A percentile compares a stretch with the other conserved stretches of the same genome.
These are phyloP conservation scores for Globisporangium megalacanthum DNA, from an alignment of 352 stramenopile species.

Conservation along the genomic window DNA sequence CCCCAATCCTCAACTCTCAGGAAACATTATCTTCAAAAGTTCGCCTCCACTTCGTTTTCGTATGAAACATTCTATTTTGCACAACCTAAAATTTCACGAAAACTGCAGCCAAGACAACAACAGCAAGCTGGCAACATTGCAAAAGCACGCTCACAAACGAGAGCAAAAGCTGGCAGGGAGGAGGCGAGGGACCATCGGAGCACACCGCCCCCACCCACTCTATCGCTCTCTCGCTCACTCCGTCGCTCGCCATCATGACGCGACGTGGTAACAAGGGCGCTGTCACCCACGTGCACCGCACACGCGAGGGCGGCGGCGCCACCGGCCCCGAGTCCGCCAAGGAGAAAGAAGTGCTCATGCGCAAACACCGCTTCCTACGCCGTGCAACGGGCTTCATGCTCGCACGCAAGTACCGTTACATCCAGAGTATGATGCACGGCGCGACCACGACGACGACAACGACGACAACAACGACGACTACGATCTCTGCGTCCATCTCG, in stretches of 20 bases:
- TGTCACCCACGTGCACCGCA: constrained; percentile 42
- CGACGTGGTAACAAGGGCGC: constrained; percentile 39
- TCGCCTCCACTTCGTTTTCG: no score
- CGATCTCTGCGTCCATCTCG: constrained; percentile 7
- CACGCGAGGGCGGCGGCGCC: constrained; percentile 14
- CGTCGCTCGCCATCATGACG: constrained; percentile 25
- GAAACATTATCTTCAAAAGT: no score
- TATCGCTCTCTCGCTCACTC: not conserved
- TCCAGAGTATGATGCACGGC: constrained; percentile 17
- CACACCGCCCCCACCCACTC: no score
- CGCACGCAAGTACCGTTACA: constrained; percentile 64
- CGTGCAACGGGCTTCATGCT: constrained; percentile 69
- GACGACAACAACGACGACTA: constrained; percentile 9
- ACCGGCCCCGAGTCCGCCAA: constrained; percentile 18
- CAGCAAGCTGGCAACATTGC: no score
- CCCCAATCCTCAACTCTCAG: no score
- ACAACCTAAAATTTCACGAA: no score
- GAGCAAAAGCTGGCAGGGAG: no score
- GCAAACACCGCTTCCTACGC: constrained; percentile 52
- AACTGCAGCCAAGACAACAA: no score
- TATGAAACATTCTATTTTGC: no score
- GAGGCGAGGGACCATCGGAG: no score
- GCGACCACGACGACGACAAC: constrained; percentile 1
- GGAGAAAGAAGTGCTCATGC: constrained; percentile 42
- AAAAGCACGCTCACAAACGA: no score